phyloP scores from a whole-genome alignment of 768 basidiomycete genomes.

The Tephrocybe sp. region DNA sequence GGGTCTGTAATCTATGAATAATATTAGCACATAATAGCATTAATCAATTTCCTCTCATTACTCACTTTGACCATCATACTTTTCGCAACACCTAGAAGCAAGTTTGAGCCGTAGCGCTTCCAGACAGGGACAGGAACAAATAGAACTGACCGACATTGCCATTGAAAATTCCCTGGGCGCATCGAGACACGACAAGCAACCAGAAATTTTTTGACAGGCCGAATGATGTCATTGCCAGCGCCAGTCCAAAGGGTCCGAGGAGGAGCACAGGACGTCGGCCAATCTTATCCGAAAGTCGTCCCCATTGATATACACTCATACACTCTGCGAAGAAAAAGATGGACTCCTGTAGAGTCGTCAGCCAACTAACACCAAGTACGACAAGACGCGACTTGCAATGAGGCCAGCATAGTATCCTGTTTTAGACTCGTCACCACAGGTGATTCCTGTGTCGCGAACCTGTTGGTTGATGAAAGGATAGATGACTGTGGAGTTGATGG shows the following conservation, averaged over 20 bases:
- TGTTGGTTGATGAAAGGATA: constrained; percentile 47
- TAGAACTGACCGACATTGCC: constrained; percentile 25
- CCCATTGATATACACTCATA: constrained; percentile 33
- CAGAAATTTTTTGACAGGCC: constrained; percentile 32
- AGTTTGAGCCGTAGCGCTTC: background rate
- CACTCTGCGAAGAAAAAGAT: constrained; percentile 36
- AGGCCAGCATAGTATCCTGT: constrained; percentile 50
- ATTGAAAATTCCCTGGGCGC: constrained; percentile 27
- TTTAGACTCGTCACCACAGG: constrained; percentile 37
- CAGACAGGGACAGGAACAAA: background rate
- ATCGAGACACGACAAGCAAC: constrained; percentile 27
- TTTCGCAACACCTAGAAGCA: constrained; percentile 12
- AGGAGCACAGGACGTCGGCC: constrained; percentile 35
- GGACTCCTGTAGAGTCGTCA: constrained; percentile 29
- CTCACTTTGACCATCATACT: constrained; percentile 18
- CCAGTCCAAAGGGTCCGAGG: constrained; percentile 32
- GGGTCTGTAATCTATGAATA: constrained; percentile 14
- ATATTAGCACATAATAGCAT: background rate
- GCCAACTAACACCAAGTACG: background rate
- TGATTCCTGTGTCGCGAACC: constrained; percentile 41
- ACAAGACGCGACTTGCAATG: constrained; percentile 29
- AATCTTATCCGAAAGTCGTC: constrained; percentile 35
- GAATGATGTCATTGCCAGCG: constrained; percentile 31
- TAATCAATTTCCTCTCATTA: background rate
- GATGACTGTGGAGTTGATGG: constrained; percentile 32